These are phyloP conservation scores for Calonectria leucothoes DNA, from an alignment of 2,329 filamentous ascomycete species.

Conservation along the genomic window DNA sequence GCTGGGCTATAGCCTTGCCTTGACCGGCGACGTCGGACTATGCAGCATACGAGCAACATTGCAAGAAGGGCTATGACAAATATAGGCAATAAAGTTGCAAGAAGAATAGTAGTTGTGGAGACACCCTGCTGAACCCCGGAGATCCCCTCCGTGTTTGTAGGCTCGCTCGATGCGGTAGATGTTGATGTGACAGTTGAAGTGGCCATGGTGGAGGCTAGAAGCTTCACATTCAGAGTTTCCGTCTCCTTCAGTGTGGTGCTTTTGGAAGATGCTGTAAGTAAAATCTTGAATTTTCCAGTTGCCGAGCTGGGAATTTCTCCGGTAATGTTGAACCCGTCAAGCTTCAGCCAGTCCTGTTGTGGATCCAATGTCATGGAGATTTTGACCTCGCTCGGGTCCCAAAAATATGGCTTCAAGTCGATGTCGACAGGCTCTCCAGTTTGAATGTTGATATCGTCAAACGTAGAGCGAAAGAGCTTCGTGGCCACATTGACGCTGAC, in stretches of 20 bases:
- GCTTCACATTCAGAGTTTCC: constrained; percentile 49
- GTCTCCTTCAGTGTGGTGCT: constrained; percentile 49
- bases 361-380: constrained; percentile 52
- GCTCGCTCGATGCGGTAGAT: constrained; percentile 34
- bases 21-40: constrained; percentile 46
- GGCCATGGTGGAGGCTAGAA: constrained; percentile 44
- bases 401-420: constrained; percentile 56
- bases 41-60: constrained; percentile 48
- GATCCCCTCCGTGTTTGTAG: constrained; percentile 26
- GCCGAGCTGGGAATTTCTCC: constrained; percentile 54
- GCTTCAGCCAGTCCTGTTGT: constrained; percentile 56
- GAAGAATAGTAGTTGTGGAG: constrained; percentile 50
- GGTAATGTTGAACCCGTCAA: constrained; percentile 52
- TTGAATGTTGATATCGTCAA: constrained; percentile 53
- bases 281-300: constrained; percentile 45
- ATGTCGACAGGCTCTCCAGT: constrained; percentile 56
- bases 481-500: constrained; percentile 54
- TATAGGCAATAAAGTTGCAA: constrained; percentile 59
- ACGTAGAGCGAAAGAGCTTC: constrained; percentile 53
- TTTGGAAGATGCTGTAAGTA: constrained; percentile 48
- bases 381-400: constrained; percentile 51
- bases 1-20: constrained; percentile 43
- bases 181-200: constrained; percentile 39
- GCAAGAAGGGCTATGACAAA: constrained; percentile 48
- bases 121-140: constrained; percentile 36